phyloP scores from a whole-genome alignment of 2,329 filamentous ascomycete species.

The Claviceps cyperi region DNA sequence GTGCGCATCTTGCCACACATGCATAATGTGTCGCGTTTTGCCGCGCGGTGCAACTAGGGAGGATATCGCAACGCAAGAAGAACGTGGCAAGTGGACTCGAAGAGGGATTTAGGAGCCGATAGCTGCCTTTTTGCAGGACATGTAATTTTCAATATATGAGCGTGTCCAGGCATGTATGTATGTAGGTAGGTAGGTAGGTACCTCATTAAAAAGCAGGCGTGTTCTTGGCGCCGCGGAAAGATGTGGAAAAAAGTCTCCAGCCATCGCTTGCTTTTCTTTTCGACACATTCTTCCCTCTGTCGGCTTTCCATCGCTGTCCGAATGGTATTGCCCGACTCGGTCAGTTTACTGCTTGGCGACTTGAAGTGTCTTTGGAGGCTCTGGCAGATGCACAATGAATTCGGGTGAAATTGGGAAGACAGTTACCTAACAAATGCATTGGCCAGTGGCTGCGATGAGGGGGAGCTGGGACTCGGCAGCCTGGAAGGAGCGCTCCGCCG shows the following conservation, averaged over 20 bases:
- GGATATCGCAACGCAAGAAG: background rate
- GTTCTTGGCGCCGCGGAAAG: constrained; percentile 1
- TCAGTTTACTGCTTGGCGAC: background rate
- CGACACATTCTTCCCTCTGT: no score
- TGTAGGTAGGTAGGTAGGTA: no score
- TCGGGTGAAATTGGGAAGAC: background rate
- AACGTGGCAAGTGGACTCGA: background rate
- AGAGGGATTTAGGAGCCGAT: background rate
- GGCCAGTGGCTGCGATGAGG: no score
- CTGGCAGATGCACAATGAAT: background rate
- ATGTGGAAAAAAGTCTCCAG: background rate
- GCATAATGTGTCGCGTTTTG: background rate
- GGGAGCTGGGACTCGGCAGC: background rate
- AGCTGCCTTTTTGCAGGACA: background rate
- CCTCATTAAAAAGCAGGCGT: background rate
- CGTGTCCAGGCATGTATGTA: background rate
- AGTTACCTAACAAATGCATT: no score
- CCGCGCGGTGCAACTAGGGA: background rate
- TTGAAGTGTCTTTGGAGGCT: background rate
- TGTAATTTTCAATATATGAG: constrained; percentile 3
- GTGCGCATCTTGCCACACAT: no score
- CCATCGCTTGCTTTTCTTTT: background rate
- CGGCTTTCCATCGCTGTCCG: background rate
- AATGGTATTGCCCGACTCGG: background rate
- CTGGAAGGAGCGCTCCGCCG: background rate